A percentile compares a stretch with the other conserved stretches of the same genome.
phyloP scores from a whole-genome alignment of 106 monocot species.

The Dendrobium chrysotoxum region DNA sequence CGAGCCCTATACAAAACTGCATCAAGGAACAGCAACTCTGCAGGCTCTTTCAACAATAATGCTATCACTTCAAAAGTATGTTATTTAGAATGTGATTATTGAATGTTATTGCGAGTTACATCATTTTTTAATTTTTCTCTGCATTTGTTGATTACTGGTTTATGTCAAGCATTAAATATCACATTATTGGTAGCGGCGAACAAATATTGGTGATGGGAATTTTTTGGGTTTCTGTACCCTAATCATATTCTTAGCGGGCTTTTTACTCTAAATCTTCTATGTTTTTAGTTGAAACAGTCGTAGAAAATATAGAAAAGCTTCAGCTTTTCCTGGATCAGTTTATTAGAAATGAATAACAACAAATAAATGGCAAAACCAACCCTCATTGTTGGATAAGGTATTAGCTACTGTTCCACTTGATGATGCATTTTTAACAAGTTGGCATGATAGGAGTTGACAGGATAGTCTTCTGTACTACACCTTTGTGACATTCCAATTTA shows the following conservation, averaged over 20 bases:
- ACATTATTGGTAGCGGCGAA: background rate
- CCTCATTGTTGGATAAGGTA: background rate
- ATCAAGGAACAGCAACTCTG: slow-evolving; percentile 44
- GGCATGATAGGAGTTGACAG: background rate
- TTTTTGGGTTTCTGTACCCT: background rate
- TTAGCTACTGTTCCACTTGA: background rate
- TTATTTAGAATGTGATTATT: background rate
- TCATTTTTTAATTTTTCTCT: background rate
- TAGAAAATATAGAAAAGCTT: background rate
- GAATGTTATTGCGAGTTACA: background rate
- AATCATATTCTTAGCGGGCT: background rate
- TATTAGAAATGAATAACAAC: background rate
- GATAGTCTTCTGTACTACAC: too few species aligned
- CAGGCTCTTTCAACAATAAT: slow-evolving; percentile 72
- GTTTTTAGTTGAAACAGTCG: background rate
- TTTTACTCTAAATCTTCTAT: background rate
- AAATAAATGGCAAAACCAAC: background rate
- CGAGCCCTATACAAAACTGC: slow-evolving; percentile 39
- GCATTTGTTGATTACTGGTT: background rate
- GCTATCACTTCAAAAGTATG: slow-evolving; percentile 74
- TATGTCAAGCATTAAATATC: background rate
- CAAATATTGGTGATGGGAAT: background rate
- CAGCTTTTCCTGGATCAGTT: background rate
- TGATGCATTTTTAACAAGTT: background rate
- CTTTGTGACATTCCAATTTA: too few species aligned